Evolutionary conservation across 352 stramenopile genomes (phyloP), one percentile per base, ranked within the genome.

Genomic region (Pythium phragmitis): DNA sequence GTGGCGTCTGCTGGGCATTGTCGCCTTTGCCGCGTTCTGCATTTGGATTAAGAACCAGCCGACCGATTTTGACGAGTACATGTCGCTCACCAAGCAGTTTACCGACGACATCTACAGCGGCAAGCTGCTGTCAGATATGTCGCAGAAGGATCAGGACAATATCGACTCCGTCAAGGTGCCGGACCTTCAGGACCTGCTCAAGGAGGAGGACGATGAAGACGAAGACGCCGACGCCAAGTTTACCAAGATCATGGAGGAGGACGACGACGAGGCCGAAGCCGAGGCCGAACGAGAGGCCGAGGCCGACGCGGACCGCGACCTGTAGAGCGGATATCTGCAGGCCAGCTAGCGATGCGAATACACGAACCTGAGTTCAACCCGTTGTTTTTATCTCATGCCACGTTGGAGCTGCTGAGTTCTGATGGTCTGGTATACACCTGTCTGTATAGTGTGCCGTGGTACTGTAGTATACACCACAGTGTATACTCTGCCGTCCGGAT

Each of bases 21-120:
- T 98, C 23, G 84, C 87, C 14, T 98, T 99, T 60, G 87, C 94
- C 14, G 96, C 80, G 6, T 99, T 99, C 67, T 98, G 94, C 67
- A 95, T 98, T 16, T 99, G 96, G 97, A 96, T 98, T 47, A 97
- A 98, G 62, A 98, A 98, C 62, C 97, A 99, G 77, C 97, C 97
- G 12, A 99, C 97, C 12, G 97, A 99, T 75, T 99, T 99, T 80
- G 97, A 99, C 87, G 96, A 97, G 6, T 99, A 99, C 84, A 98
- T 99, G 72, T 81, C 94, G 68, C 89, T 97, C 33, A 98, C 98
- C 67, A 98, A 98, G 72, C 97, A 99, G 76, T 99, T 99, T 72
- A 97, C 98, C 59, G 96, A 98, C 73, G 97, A 99, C 82, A 96
- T 99, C 65, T 99, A 99, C 85, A 97, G 95, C 36, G 97, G 97